phyloP scores from a whole-genome alignment of 192 early-diverging fungal species.

The Coemansia sp. region DNA sequence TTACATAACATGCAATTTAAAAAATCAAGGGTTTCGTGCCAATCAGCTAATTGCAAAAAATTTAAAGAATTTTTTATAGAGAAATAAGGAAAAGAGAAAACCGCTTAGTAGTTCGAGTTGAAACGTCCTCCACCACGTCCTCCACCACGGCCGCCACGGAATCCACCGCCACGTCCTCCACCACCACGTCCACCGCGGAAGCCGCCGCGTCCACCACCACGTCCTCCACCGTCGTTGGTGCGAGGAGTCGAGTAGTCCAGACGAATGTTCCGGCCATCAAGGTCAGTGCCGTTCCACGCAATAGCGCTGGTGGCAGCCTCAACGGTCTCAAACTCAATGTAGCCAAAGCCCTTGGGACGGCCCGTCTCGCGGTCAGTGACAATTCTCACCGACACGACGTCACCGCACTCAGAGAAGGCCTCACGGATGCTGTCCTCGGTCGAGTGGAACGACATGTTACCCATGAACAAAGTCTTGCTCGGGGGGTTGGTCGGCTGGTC shows the following conservation, averaged over 20 bases:
- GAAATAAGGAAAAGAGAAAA: neutral
- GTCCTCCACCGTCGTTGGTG: slow-evolving; percentile 34
- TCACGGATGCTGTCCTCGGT: slow-evolving; percentile 89
- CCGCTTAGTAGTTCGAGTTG: slow-evolving; percentile 9
- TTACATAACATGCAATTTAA: no score
- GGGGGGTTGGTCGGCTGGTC: slow-evolving; percentile 54
- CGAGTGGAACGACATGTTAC: slow-evolving; percentile 84
- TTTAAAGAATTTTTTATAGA: neutral
- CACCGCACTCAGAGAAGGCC: slow-evolving; percentile 92
- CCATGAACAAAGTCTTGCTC: slow-evolving; percentile 75
- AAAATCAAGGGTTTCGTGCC: no score
- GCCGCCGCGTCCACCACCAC: slow-evolving; percentile 49
- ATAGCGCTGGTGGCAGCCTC: slow-evolving; percentile 96
- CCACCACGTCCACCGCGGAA: slow-evolving; percentile 44
- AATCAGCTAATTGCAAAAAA: no score
- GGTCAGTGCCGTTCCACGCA: slow-evolving; percentile 71
- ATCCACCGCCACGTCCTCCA: slow-evolving; percentile 51
- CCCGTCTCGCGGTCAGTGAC: slow-evolving; percentile 75
- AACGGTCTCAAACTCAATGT: slow-evolving; percentile 88
- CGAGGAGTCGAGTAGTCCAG: slow-evolving; percentile 75
- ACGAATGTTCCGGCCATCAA: slow-evolving; percentile 79
- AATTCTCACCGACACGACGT: slow-evolving; percentile 80
- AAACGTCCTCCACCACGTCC: slow-evolving; percentile 9
- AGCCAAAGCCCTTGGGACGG: slow-evolving; percentile 91
- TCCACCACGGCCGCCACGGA: slow-evolving; percentile 46